These are phyloP conservation scores for Begonia peltatifolia DNA, from an alignment of 306 rosid species.

Conservation along the genomic window DNA sequence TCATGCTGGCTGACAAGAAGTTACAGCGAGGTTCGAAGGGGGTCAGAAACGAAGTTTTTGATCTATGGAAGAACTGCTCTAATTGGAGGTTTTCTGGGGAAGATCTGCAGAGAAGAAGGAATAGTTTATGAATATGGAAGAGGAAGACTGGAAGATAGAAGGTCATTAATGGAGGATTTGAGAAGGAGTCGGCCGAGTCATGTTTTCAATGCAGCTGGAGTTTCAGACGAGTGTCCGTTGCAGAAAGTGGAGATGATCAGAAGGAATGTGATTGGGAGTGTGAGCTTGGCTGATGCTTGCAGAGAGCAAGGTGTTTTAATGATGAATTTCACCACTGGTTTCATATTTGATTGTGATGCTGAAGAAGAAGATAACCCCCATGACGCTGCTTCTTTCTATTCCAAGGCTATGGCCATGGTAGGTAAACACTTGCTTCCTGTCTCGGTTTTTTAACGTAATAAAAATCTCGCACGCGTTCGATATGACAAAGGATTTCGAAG, in stretches of 20 bases:
- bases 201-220: conserved; percentile 64
- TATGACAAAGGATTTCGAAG: too few species aligned
- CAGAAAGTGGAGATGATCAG: conserved; percentile 48
- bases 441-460: too few species aligned
- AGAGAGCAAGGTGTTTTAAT: conserved; percentile 33
- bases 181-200: conserved; percentile 38
- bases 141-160: conserved; percentile 48
- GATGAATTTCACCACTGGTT: conserved; percentile 70
- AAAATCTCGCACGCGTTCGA: too few species aligned
- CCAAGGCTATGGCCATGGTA: conserved; percentile 73
- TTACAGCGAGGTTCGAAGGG: conserved; percentile 17
- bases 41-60: conserved; percentile 29
- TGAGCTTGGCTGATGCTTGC: conserved; percentile 58
- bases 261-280: conserved; percentile 46
- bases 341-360: conserved; percentile 54
- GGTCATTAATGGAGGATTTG: conserved; percentile 42
- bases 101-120: conserved; percentile 36
- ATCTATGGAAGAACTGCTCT: conserved; percentile 66
- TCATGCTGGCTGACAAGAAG: conserved; percentile 43
- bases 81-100: conserved; percentile 59
- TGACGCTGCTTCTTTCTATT: conserved; percentile 53
- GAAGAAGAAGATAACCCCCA: conserved; percentile 59
- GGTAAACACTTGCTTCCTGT: background rate
- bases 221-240: conserved; percentile 70
- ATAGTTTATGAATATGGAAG: conserved; percentile 45